A percentile compares a stretch with the other conserved stretches of the same genome.
phyloP scores from a whole-genome alignment of 2,329 filamentous ascomycete genomes.

The Penicillium sp. region DNA sequence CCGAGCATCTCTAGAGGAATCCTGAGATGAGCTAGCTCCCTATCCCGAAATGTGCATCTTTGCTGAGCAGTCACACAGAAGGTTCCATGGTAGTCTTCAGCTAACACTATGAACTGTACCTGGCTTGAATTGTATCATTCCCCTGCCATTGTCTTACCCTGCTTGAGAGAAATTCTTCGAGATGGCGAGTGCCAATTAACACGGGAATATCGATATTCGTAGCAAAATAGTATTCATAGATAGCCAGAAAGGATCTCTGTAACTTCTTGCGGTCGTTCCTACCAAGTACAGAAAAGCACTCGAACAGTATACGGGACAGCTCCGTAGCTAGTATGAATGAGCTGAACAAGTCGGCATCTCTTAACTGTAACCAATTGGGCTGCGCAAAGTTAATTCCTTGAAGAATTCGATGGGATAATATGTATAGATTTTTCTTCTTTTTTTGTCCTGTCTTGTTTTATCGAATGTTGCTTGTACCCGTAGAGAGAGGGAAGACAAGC shows the following conservation, averaged over 20 bases:
- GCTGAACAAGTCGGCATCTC: not conserved
- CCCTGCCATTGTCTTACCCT: not conserved
- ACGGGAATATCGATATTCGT: not conserved
- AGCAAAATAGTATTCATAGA: not conserved
- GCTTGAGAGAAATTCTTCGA: not conserved
- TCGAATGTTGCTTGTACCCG: not conserved
- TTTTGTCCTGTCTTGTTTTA: not conserved
- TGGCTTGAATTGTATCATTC: not conserved
- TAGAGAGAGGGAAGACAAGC: not conserved
- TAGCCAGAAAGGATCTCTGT: not conserved
- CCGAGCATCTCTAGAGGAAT: slow-evolving; percentile 40
- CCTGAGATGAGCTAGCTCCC: not conserved
- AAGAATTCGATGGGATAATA: not conserved
- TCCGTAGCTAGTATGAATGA: not conserved
- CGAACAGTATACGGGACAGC: not conserved
- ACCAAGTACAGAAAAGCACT: not conserved
- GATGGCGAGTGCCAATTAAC: not conserved
- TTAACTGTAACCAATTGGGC: not conserved
- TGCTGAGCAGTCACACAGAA: not conserved
- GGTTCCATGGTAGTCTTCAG: not conserved
- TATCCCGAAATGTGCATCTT: not conserved
- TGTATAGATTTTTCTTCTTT: not conserved
- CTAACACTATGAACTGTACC: not conserved
- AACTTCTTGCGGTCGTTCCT: not conserved
- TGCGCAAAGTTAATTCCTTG: no score